Evolutionary conservation across 257 asterid species (phyloP), one percentile per base, ranked within the genome.

Genomic region (Capsicum rhomboideum): DNA sequence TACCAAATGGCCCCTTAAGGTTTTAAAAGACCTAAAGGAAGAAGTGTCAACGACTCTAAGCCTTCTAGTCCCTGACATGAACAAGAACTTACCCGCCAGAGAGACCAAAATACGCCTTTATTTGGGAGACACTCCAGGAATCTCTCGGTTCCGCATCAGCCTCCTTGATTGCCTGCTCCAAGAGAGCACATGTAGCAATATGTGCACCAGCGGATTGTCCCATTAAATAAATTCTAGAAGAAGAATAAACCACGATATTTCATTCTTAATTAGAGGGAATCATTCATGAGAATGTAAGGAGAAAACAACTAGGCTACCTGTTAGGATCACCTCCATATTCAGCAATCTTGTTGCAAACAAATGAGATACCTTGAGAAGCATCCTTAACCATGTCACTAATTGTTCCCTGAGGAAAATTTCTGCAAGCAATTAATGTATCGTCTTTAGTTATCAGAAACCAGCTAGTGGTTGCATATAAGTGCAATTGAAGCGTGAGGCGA

Each of bases 121-220:
- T 85, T 80, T 92, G 98, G 80, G 98, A 91, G 64, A 91, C 97
- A 44, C 98, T 93, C 99, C 99, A 97, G 61, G 97, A 87, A 58
- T 84, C 87, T 81, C 90, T 90, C 28, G 89, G 93, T 56, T 97
- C 93, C 71, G 85, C 90, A 29, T 89, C 86, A 31, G 97, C 97
- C 90, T 97, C 99, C 89, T 92, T 92, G 91, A 91, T 89, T 68
- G 97, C 97, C 88, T 97, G 98, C 82, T 95, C 98, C 84, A 97
- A 52, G 34, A 97, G 96, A 75, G 97, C 90, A 86, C 99, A 97
- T 40, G 97, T 94, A 88, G 95, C 97, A 82, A 97, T 95, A 84
- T 95, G 99, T 2, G 98, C 99, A 83, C 99, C 98, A 84, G 99
- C 98, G 26, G 99, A 97, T 87, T 97, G 99, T 21, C 99, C 99